Evolutionary conservation across 2,329 filamentous ascomycete genomes (phyloP).

Genomic region (Byssothecium circinans): DNA sequence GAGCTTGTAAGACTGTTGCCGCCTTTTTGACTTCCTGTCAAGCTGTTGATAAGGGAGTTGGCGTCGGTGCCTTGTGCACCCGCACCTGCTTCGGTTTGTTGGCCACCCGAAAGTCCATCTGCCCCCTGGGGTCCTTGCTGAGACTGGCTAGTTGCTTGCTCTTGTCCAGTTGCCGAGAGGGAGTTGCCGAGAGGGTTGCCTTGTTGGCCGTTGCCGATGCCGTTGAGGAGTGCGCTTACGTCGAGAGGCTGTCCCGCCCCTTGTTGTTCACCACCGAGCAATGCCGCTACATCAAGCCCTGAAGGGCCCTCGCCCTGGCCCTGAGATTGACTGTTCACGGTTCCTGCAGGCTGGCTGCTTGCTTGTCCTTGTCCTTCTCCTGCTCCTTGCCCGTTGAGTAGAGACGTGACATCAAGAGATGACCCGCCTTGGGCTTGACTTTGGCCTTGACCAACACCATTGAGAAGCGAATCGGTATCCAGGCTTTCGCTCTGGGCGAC

Average conservation of each 20-base stretch:
- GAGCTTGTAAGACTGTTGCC: conserved; percentile 1
- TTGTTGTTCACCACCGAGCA: not conserved
- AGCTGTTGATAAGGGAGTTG: conserved; percentile 4
- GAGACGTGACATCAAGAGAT: conserved; percentile 9
- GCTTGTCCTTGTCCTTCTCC: conserved; percentile 5
- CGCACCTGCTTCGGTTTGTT: too few relatives aligned
- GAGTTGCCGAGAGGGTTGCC: too few relatives aligned
- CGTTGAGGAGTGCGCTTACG: conserved; percentile 1
- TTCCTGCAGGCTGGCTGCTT: not conserved
- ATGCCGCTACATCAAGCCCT: conserved; percentile 1
- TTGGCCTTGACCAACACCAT: conserved; percentile 11
- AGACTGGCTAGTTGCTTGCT: not conserved
- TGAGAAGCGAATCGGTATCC: conserved; percentile 22
- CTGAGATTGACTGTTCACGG: not conserved
- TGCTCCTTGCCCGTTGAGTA: conserved; percentile 5
- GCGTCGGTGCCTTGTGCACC: conserved; percentile 9
- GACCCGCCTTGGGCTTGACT: conserved; percentile 1
- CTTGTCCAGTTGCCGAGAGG: not conserved
- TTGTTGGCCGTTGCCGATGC: not conserved
- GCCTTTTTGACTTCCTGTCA: conserved; percentile 2
- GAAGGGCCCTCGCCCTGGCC: not conserved
- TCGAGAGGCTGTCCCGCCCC: conserved; percentile 2
- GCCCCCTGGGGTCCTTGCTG: conserved; percentile 1
- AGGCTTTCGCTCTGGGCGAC: conserved; percentile 18
- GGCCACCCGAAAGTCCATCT: too few relatives aligned